Percentiles rank a stretch among this genome's conserved stretches.
Conservation (phyloP, 495 filamentous ascomycete species). For the Bryoglossum gracile region DNA sequence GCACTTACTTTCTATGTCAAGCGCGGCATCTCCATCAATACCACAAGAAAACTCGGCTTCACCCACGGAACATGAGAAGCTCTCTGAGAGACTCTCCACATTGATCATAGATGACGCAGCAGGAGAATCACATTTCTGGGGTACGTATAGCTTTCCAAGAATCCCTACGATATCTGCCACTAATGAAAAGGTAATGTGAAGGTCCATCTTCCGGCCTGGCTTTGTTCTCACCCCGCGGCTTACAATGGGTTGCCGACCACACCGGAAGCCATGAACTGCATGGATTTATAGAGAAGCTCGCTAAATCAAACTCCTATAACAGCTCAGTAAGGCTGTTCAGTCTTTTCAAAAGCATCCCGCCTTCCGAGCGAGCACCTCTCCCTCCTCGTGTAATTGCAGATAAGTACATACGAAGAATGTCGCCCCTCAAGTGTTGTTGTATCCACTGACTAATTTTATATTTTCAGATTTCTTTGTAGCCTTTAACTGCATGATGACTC, state of each 20-base stretch:
- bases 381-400: slow-evolving; percentile 6
- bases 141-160: not conserved
- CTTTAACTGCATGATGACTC: not conserved
- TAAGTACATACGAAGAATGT: slow-evolving; percentile 1
- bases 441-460: not conserved
- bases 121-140: not conserved
- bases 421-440: not conserved
- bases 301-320: not conserved
- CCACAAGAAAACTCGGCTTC: not conserved
- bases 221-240: slow-evolving; percentile 12
- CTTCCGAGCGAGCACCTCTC: not conserved
- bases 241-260: slow-evolving; percentile 10
- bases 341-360: not conserved
- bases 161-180: not conserved
- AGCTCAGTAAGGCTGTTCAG: not conserved
- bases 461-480: not conserved
- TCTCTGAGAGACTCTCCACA: slow-evolving; percentile 5
- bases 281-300: not conserved
- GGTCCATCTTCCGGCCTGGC: slow-evolving; percentile 12
- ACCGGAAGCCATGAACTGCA: slow-evolving; percentile 4
- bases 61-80: not conserved
- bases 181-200: not conserved
- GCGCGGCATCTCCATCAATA: not conserved
- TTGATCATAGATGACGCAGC: slow-evolving; percentile 6
- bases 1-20: not conserved